Evolutionary conservation across 768 basidiomycete species (phyloP), one percentile per base, ranked within the genome.

Genomic region (Mycena polygramma): DNA sequence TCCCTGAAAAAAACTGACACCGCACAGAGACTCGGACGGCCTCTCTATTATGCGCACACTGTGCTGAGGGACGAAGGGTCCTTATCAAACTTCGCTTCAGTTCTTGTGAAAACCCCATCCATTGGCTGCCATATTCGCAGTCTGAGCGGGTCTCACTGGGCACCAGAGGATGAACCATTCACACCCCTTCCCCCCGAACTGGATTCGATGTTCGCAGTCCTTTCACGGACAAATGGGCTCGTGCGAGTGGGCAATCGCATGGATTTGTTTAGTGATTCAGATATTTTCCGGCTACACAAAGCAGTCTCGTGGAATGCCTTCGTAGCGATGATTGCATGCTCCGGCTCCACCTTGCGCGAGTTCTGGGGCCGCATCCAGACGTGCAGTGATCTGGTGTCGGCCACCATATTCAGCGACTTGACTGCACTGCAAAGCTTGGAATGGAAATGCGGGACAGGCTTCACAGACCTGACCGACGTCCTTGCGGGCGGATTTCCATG

Each of bases 221-320:
- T 63, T 24, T 63, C 61, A 19, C 36, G 52, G 39, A 30, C 37
- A 19, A 52, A 15, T 53, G 51, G 37, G 17, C 37, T 63, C 48
- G 22, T 24, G 37, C 61, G 49, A 49, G 4, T 60, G 20, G 9
- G 4, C 20, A 36, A 10, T 4, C 20, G 10, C 30, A 30, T 14
- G 60, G 11, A 15, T 36, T 51, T n/a, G 39, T 13, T 30, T 24
- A 7, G 11, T 2, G 17, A 39, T 39, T 9, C 17, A 9, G 14
- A 36, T 39, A 0, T 19, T 20, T 17, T 52, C 15, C 49, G 14
- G 22, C 13, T n/a, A 13, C n/a, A 65, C 11, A 6, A 5, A 11
- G 2, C 26, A 35, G 45, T 67, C 24, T 20, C 66, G 4, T 67
- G 66, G 66, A 19, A 41, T 35, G 52, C 51, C n/a, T 67, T 67